Evolutionary conservation across 129 eudicot species (phyloP).

Genomic region (Flaveria linearis): DNA sequence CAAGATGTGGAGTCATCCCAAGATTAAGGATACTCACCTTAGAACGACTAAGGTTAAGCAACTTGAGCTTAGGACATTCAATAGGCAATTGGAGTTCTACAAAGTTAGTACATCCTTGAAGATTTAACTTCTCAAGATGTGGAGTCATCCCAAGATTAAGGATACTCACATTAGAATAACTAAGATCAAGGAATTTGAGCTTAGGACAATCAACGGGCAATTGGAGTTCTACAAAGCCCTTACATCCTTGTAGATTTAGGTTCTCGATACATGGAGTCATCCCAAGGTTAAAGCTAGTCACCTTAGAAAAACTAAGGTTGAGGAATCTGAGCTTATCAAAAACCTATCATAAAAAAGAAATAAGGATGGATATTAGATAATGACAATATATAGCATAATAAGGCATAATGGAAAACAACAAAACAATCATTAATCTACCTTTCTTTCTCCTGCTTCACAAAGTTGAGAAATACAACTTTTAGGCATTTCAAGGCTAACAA

Average conservation of each 20-base stretch:
- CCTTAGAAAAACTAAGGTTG: neutral
- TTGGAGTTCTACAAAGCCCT: too few relatives aligned
- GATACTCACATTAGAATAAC: neutral
- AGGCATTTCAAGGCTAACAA: neutral
- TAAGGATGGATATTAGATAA: too few relatives aligned
- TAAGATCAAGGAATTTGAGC: neutral
- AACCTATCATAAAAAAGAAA: neutral
- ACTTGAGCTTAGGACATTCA: neutral
- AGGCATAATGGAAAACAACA: neutral
- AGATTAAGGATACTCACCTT: neutral
- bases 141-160: neutral
- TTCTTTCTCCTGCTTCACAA: neutral
- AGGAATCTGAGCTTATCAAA: neutral
- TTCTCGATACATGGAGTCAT: too few relatives aligned
- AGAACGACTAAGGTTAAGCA: neutral
- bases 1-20: neutral
- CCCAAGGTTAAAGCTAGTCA: neutral
- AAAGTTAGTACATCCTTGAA: neutral
- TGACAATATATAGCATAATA: neutral
- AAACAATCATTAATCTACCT: neutral
- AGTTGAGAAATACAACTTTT: neutral
- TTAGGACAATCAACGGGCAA: too few relatives aligned
- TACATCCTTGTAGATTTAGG: too few relatives aligned
- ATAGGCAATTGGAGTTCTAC: too few relatives aligned
- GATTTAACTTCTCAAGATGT: neutral